phyloP scores from a whole-genome alignment of 2,329 filamentous ascomycete genomes.

The Tricladium varicosporioides region DNA sequence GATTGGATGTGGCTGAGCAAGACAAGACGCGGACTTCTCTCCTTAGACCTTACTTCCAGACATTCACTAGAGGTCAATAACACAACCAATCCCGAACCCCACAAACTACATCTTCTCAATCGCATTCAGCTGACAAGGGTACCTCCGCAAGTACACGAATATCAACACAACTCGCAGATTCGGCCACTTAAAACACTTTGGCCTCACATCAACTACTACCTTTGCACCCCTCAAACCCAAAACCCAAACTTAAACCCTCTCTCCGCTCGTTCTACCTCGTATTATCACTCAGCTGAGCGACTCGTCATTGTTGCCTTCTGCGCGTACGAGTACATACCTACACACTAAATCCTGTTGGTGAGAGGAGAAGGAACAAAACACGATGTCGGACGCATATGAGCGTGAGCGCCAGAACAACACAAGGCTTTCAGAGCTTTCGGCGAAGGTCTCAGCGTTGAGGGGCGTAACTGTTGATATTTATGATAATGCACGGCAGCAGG shows the following conservation, averaged over 20 bases:
- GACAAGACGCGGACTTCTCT: not conserved
- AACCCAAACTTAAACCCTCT: not conserved
- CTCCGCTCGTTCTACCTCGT: not conserved
- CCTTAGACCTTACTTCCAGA: not conserved
- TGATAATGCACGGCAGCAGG: constrained; percentile 87
- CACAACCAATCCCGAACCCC: too few species aligned
- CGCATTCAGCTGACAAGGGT: not conserved
- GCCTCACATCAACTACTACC: not conserved
- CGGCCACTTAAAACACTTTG: constrained; percentile 15
- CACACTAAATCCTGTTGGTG: not conserved
- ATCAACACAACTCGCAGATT: constrained; percentile 8
- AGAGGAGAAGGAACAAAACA: not conserved
- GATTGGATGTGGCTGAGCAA: not conserved
- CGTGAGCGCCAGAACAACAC: constrained; percentile 91
- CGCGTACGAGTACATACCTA: constrained; percentile 1
- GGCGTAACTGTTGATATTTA: constrained; percentile 97
- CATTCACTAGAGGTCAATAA: not conserved
- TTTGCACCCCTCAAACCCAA: not conserved
- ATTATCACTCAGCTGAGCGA: too few species aligned
- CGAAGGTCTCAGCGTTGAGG: constrained; percentile 88
- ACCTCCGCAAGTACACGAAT: not conserved
- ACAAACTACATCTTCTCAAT: not conserved
- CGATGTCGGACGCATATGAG: constrained; percentile 76
- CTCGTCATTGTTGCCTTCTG: not conserved
- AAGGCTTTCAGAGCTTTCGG: constrained; percentile 84